Evolutionary conservation across 208 protist genomes (phyloP).

Genomic region (Trypanosoma scelopori): DNA sequence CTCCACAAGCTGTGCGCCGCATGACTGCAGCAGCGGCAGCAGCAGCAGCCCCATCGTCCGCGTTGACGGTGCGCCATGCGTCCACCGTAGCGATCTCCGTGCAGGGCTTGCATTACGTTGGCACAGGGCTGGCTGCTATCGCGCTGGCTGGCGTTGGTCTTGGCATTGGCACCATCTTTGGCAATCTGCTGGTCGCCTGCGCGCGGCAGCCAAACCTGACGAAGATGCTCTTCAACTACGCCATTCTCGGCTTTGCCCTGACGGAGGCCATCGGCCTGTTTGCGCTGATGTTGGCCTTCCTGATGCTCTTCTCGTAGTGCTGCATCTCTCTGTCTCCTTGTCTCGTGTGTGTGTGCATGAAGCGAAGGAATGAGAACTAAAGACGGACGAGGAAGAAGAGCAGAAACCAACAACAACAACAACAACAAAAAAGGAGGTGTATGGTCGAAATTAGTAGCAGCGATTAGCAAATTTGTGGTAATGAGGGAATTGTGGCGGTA

Average conservation of each 20-base stretch:
- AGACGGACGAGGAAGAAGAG: background rate
- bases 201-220: constrained; percentile 78
- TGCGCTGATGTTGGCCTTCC: constrained; percentile 72
- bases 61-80: constrained; percentile 35
- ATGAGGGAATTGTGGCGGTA: constrained; percentile 2
- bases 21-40: background rate
- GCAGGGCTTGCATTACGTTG: constrained; percentile 72
- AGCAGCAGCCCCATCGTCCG: constrained; percentile 13
- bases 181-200: constrained; percentile 58
- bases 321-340: background rate
- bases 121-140: constrained; percentile 67
- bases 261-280: constrained; percentile 82
- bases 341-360: background rate
- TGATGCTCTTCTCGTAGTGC: constrained; percentile 79
- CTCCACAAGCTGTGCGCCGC: constrained; percentile 49
- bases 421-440: no score
- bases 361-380: background rate
- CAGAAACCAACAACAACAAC: no score
- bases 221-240: constrained; percentile 80
- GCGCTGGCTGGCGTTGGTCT: constrained; percentile 74
- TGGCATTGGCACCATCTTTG: constrained; percentile 76
- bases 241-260: constrained; percentile 81
- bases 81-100: constrained; percentile 70
- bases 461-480: no score
- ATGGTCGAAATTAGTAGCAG: no score